phyloP scores from a whole-genome alignment of 352 stramenopile species.

The Phytophthora quininea region DNA sequence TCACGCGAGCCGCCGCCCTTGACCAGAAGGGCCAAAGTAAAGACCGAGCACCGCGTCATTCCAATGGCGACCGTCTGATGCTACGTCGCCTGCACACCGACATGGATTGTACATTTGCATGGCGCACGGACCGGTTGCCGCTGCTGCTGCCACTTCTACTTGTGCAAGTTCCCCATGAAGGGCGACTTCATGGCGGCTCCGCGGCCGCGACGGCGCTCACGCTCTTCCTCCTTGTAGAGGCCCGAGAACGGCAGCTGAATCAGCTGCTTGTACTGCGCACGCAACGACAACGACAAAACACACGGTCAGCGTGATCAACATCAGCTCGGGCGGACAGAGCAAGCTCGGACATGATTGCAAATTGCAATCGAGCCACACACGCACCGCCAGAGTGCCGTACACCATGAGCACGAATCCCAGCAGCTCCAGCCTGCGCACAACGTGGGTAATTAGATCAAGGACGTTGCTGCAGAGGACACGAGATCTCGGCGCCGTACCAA shows the following conservation, averaged over 20 bases:
- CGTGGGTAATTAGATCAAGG: slow-evolving; percentile 9
- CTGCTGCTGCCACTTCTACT: slow-evolving; percentile 36
- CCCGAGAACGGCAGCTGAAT: slow-evolving; percentile 48
- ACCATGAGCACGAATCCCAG: slow-evolving; percentile 81
- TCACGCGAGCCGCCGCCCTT: no score
- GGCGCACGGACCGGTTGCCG: not conserved
- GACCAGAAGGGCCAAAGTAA: not conserved
- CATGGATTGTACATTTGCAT: no score
- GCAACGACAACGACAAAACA: no score
- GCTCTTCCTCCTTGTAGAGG: slow-evolving; percentile 63
- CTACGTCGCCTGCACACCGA: no score
- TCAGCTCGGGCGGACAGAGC: not conserved
- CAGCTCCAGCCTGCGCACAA: slow-evolving; percentile 63
- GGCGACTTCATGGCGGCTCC: slow-evolving; percentile 62
- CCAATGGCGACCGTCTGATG: not conserved
- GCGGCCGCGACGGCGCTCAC: slow-evolving; percentile 29
- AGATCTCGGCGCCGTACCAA: slow-evolving; percentile 45
- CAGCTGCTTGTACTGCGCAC: slow-evolving; percentile 82
- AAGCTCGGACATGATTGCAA: not conserved
- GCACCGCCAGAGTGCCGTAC: slow-evolving; percentile 76
- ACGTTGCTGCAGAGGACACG: not conserved
- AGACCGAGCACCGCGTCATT: not conserved
- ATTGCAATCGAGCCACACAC: slow-evolving; percentile 10
- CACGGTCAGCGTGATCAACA: not conserved
- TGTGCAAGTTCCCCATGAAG: slow-evolving; percentile 82